A percentile compares a stretch with the other conserved stretches of the same genome.
These are phyloP conservation scores for Babesia ovata DNA, from an alignment of 169 alveolate species.

Conservation along the genomic window DNA sequence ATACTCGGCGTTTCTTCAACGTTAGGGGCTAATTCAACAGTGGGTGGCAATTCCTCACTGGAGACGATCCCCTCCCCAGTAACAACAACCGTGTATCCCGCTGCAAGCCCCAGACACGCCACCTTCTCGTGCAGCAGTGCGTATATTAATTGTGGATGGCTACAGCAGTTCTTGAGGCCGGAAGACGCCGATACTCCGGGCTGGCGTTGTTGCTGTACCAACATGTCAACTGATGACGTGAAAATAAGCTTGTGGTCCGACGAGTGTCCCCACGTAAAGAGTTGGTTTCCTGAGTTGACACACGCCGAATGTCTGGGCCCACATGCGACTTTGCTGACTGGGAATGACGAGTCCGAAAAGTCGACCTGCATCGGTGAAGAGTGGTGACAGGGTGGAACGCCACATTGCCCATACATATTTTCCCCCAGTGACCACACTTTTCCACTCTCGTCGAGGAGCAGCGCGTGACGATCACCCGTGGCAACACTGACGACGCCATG, in stretches of 20 bases:
- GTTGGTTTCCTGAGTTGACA: slow-evolving; percentile 74
- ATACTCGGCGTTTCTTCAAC: background rate
- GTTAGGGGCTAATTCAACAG: too few species aligned
- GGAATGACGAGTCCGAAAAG: slow-evolving; percentile 66
- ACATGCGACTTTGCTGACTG: slow-evolving; percentile 67
- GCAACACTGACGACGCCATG: slow-evolving; percentile 67
- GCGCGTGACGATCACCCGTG: slow-evolving; percentile 82
- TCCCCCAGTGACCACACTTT: slow-evolving; percentile 79
- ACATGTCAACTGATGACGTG: slow-evolving; percentile 78
- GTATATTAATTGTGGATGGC: slow-evolving; percentile 74
- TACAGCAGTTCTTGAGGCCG: slow-evolving; percentile 74
- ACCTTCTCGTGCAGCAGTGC: slow-evolving; percentile 77
- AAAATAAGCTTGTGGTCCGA: slow-evolving; percentile 83
- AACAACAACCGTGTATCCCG: slow-evolving; percentile 75
- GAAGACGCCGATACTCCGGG: slow-evolving; percentile 85
- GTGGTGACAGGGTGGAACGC: slow-evolving; percentile 74
- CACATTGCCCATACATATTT: slow-evolving; percentile 84
- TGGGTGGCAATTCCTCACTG: slow-evolving; percentile 2
- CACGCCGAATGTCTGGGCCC: slow-evolving; percentile 85
- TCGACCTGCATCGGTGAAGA: slow-evolving; percentile 58
- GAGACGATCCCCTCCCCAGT: slow-evolving; percentile 69
- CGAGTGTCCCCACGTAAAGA: slow-evolving; percentile 86
- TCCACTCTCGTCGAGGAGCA: slow-evolving; percentile 75
- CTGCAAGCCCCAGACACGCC: slow-evolving; percentile 76
- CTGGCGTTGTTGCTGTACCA: slow-evolving; percentile 74